Base-by-base conservation (phyloP, 1,284 basidiomycete species). In the Boletus austroedulis region DNA sequence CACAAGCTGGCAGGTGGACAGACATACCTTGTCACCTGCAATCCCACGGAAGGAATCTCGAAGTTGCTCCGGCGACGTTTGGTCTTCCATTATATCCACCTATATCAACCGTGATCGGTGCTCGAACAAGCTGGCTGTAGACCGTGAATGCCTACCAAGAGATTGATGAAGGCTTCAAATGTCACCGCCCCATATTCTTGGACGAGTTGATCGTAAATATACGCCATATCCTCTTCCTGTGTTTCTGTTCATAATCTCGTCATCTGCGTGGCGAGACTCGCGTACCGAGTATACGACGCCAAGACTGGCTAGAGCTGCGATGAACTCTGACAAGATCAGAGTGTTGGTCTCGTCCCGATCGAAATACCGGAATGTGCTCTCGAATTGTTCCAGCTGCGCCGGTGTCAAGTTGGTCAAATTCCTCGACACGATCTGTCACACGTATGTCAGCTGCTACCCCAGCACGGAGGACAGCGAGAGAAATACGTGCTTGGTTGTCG, bases 341-440 rank as follows among this genome's bases (percentile, higher is more conserved):
- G 90, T 93, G 73, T 98, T 97, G 49, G 89, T 86, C 65, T 92
- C 90, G 67, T 98, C 94, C 64, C 88, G 89, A 75, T 98, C 95
- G 70, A 99, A 99, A 76, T 98, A 95, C 57, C 96, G 86, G 84
- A 98, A 99, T 2, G 95, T 97, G 68, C 89, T 87, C 73, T 98
- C 95, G 65, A 98, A 98, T 71, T 98, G 95, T 73, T 98, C 95
- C 26, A 98, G 80, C 72, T 98, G 95, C 4, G 94, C 95, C 0
- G 97, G 95, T 0, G 95, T 97, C 62, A 98, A 76, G 70, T 95
- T 95, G 28, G 92, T 91, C 84, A 92, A 88, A 62, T 93, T 92
- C 48, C 91, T 81, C 8, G 95, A 95, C 1, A 98, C 91, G 67
- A 98, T 94, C 89, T 94, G 62, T 17, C n/a, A n/a, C 31, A 5